Evolutionary conservation across 331 rosid species (phyloP), one percentile per base, ranked within the genome.

Genomic region (Dryas integrifolia): DNA sequence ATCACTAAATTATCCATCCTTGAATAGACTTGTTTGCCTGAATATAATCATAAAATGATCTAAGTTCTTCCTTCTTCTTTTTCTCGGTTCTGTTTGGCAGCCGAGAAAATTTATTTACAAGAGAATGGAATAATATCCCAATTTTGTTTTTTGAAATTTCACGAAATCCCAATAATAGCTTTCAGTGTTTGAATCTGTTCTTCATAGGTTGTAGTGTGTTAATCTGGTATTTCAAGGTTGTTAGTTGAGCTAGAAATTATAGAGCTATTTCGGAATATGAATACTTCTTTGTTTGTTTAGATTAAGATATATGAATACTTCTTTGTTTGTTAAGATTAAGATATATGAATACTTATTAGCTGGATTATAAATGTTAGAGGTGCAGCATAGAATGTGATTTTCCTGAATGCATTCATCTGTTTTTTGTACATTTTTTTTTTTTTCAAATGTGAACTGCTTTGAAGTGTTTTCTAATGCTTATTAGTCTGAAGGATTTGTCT

Each of bases 181-280:
- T 62, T 9, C 0, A 40, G 30, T 18, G 48, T n/a, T 3, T 40
- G 49, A 7, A 62, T 40, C 10, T 40, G 49, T 40, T 59, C 44
- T 6, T 35, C 24, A 14, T 38, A 58, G 46, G 11, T 56, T 70
- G 45, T 26, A 0, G 16, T 1, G 64, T 2, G 14, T 53, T 41
- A 10, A 3, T 40, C 2, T 70, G 74, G 24, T 70, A 7, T 57
- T 57, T 43, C 5, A 13, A 4, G 9, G 50, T 5, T 57, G 45
- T 13, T n/a, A 44, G 26, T 55, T 70, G 39, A 55, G 64, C 64
- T 70, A 45, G 43, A 69, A 41, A 4, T 55, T 41, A 43, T 11
- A 2, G 2, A 55, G 4, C 10, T 51, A 7, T 39, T 0, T 39
- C 4, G 43, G 53, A 2, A 41, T 41, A 0, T 70, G 3, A 43